phyloP scores from a whole-genome alignment of 1,284 basidiomycete genomes.

The Fomitopsis palustris region DNA sequence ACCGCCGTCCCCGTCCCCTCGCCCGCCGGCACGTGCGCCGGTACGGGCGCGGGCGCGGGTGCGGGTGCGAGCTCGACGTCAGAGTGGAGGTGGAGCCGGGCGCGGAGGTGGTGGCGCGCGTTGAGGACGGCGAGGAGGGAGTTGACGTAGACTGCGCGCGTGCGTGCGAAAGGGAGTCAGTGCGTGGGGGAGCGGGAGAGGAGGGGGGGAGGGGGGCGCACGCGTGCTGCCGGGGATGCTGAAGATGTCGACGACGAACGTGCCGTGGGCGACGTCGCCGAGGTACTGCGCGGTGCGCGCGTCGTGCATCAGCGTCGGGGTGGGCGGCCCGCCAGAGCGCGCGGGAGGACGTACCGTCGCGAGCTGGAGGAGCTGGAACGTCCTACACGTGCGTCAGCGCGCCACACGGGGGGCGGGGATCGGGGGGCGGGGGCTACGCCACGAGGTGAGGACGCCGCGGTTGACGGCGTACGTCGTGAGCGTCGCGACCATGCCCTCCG shows the following conservation, averaged over 20 bases:
- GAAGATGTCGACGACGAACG: not conserved
- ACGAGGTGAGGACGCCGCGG: not conserved
- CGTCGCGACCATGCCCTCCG: not conserved
- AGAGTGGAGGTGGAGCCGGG: not conserved
- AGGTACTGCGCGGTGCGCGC: not conserved
- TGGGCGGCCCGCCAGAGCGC: not conserved
- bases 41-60: too few species aligned
- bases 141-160: not conserved
- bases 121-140: not conserved
- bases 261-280: not conserved
- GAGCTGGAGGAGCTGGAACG: not conserved
- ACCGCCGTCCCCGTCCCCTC: not conserved
- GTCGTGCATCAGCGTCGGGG: too few species aligned
- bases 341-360: not conserved
- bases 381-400: not conserved
- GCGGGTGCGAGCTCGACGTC: not conserved
- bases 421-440: too few species aligned
- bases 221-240: not conserved
- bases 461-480: not conserved
- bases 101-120: not conserved
- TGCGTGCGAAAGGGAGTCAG: not conserved
- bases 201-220: not conserved
- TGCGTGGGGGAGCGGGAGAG: not conserved
- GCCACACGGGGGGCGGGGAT: too few species aligned
- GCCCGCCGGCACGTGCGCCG: too few species aligned